A percentile compares a stretch with the other conserved stretches of the same genome.
Evolutionary conservation across 2,329 filamentous ascomycete species (phyloP).

Genomic region (Aspergillus sp.): DNA sequence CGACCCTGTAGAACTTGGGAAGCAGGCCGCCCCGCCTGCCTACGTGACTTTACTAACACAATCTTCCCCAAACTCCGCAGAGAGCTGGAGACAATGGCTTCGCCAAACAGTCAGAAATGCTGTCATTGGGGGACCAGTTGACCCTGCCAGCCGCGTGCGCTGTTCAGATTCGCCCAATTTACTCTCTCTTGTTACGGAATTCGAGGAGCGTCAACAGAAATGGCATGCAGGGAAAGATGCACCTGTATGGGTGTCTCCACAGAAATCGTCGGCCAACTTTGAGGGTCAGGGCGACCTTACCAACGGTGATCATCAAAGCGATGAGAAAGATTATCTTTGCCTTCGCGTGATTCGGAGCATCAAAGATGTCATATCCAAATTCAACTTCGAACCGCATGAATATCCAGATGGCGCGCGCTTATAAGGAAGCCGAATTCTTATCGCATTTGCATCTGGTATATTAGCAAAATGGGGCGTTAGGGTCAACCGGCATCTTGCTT

Average conservation of each 20-base stretch:
- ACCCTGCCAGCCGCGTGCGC: constrained; percentile 14
- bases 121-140: constrained; percentile 27
- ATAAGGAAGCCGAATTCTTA: not conserved
- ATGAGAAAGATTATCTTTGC: constrained; percentile 28
- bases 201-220: constrained; percentile 37
- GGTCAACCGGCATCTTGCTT: not conserved
- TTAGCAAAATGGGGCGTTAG: not conserved
- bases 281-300: not conserved
- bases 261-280: not conserved
- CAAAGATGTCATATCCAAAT: constrained; percentile 27
- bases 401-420: constrained; percentile 23
- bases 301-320: not conserved
- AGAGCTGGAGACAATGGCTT: constrained; percentile 34
- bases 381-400: constrained; percentile 29
- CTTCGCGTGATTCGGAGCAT: constrained; percentile 28
- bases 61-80: constrained; percentile 18
- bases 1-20: constrained; percentile 31
- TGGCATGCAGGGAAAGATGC: constrained; percentile 29
- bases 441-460: not conserved
- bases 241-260: constrained; percentile 11
- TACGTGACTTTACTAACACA: constrained; percentile 22
- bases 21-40: constrained; percentile 25
- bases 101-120: constrained; percentile 29
- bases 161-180: constrained; percentile 31
- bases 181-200: constrained; percentile 32